Conservation (phyloP, 192 early-diverging fungal species). For the Backusella luteola region DNA sequence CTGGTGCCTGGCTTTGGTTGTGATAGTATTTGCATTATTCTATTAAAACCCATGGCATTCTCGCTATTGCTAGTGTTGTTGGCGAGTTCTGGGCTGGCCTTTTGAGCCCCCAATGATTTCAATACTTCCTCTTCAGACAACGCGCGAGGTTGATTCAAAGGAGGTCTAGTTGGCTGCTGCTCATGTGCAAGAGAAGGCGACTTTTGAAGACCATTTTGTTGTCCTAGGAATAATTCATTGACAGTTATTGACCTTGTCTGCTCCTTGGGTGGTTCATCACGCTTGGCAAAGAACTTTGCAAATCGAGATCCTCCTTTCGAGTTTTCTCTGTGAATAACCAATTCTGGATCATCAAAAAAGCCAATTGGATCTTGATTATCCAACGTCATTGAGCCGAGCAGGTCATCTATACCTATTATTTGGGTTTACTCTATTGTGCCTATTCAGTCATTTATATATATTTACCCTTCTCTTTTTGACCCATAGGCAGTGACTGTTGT, state of each 20-base stretch:
- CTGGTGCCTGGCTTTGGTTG: slow-evolving; percentile 40
- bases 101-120: slow-evolving; percentile 40
- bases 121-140: slow-evolving; percentile 56
- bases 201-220: slow-evolving; percentile 3
- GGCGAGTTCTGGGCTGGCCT: not conserved
- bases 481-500: not conserved
- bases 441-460: not conserved
- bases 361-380: not conserved
- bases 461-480: not conserved
- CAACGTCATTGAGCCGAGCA: not conserved
- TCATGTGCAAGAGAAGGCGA: not conserved
- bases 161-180: not conserved
- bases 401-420: not conserved
- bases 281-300: slow-evolving; percentile 55
- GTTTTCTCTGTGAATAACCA: slow-evolving; percentile 30
- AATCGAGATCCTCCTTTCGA: slow-evolving; percentile 55
- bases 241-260: slow-evolving; percentile 29
- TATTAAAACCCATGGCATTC: slow-evolving; percentile 52
- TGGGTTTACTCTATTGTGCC: too few relatives aligned
- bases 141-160: slow-evolving; percentile 16
- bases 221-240: slow-evolving; percentile 52
- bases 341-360: slow-evolving; percentile 41
- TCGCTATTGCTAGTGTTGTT: slow-evolving; percentile 17
- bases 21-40: slow-evolving; percentile 52
- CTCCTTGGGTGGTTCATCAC: slow-evolving; percentile 30